Percentiles rank a stretch among this genome's conserved stretches.
These are phyloP conservation scores for Striga hermonthica DNA, from an alignment of 305 asterid genomes.

Conservation along the genomic window DNA sequence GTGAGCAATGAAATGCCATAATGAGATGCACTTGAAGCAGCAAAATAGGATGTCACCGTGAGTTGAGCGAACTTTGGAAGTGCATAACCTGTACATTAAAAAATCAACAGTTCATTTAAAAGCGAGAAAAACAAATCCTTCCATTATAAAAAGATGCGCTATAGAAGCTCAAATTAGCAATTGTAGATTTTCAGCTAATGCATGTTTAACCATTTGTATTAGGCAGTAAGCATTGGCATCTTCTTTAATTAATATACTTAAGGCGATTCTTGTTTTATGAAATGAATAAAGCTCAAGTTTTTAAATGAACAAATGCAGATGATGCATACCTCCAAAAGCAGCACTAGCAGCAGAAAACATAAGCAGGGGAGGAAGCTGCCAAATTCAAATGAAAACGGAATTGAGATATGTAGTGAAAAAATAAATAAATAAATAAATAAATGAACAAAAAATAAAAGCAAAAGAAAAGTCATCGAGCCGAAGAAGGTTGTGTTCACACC, in stretches of 20 bases:
- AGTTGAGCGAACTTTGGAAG: conserved; percentile 69
- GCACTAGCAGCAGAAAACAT: conserved; percentile 67
- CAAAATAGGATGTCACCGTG: conserved; percentile 71
- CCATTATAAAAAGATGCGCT: background rate
- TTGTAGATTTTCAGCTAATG: background rate
- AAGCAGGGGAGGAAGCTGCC: conserved; percentile 64
- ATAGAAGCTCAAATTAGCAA: background rate
- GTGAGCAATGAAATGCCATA: conserved; percentile 79
- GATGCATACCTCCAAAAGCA: conserved; percentile 65
- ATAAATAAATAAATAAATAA: too few species aligned
- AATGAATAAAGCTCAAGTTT: conserved; percentile 19
- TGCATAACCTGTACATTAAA: conserved; percentile 45
- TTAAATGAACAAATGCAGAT: conserved; percentile 2
- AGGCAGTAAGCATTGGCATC: conserved; percentile 4
- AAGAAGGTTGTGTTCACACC: conserved; percentile 40
- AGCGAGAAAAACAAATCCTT: conserved; percentile 8
- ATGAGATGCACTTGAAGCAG: conserved; percentile 78
- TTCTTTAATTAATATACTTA: conserved; percentile 13
- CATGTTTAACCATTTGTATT: background rate
- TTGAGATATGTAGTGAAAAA: background rate
- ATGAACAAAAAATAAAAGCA: background rate
- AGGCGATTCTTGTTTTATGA: conserved; percentile 23
- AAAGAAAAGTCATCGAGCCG: conserved; percentile 1
- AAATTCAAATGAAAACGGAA: background rate
- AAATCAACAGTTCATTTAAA: conserved; percentile 7